Percentiles rank a stretch among this genome's conserved stretches.
Conservation (phyloP, 306 rosid species). For the Sicyos baderoa region DNA sequence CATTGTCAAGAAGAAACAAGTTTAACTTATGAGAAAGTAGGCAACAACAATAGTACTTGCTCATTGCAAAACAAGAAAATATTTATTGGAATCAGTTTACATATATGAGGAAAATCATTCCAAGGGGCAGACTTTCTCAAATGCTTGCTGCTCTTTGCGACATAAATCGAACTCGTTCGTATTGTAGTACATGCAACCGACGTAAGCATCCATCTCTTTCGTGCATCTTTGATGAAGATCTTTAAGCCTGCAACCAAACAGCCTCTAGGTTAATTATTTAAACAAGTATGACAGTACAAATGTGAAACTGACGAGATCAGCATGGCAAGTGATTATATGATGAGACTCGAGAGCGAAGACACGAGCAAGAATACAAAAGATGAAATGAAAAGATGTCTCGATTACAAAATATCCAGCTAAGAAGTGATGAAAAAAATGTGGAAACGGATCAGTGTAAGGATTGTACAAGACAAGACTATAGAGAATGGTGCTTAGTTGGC, state of each 20-base stretch:
- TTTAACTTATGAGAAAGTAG: not conserved
- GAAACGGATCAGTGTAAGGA: not conserved
- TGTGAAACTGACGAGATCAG: not conserved
- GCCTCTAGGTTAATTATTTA: conserved; percentile 4
- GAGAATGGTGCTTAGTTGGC: not conserved
- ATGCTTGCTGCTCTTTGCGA: conserved; percentile 86
- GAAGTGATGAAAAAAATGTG: not conserved
- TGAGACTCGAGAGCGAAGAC: not conserved
- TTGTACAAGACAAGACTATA: not conserved
- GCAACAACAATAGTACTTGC: conserved; percentile 23
- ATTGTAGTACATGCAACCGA: conserved; percentile 89
- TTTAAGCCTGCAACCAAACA: conserved; percentile 54
- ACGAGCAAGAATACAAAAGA: not conserved
- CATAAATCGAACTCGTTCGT: conserved; percentile 91
- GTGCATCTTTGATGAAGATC: conserved; percentile 90
- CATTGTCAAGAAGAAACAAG: conserved; percentile 13
- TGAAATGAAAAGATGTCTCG: not conserved
- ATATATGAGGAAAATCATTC: conserved; percentile 33
- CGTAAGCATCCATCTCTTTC: conserved; percentile 80
- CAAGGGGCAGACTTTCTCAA: conserved; percentile 72
- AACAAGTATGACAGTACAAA: not conserved
- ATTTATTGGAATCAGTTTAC: conserved; percentile 35
- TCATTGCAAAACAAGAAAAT: conserved; percentile 38
- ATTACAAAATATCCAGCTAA: not conserved
- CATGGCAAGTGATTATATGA: not conserved